A percentile compares a stretch with the other conserved stretches of the same genome.
Evolutionary conservation across 371 early-diverging fungal species (phyloP).

Genomic region (Mucor indicus): DNA sequence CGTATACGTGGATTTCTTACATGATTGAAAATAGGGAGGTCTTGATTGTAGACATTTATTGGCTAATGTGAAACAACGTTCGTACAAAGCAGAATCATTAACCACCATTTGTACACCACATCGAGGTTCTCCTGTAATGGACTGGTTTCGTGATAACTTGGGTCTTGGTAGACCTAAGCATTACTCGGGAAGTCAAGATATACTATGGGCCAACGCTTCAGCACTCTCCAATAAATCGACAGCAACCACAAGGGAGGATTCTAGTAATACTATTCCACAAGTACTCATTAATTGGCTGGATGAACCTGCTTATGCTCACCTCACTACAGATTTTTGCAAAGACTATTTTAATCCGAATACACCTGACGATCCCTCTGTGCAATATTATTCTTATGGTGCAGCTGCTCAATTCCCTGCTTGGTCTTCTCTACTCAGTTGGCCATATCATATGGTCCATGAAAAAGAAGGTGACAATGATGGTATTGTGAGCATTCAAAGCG

Average conservation of each 20-base stretch:
- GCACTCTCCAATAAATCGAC: neutral
- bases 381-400: constrained; percentile 77
- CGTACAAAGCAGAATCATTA: constrained; percentile 68
- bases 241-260: neutral
- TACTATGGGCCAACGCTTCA: neutral
- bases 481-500: constrained; percentile 75
- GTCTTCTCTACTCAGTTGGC: constrained; percentile 58
- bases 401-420: constrained; percentile 43
- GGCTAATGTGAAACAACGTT: constrained; percentile 63
- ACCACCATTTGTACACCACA: constrained; percentile 94
- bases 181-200: neutral
- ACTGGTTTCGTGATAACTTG: constrained; percentile 82
- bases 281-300: constrained; percentile 49
- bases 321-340: constrained; percentile 77
- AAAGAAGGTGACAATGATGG: constrained; percentile 86
- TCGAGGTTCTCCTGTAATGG: constrained; percentile 88
- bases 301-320: constrained; percentile 80
- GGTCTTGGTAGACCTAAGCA: constrained; percentile 43
- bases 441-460: constrained; percentile 42
- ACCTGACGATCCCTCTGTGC: constrained; percentile 65
- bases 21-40: constrained; percentile 60
- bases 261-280: neutral
- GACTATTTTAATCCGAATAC: constrained; percentile 80
- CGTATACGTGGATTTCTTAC: neutral
- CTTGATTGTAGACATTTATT: constrained; percentile 86